Base-by-base conservation (phyloP, 441 rosid species). In the Bocquillonia castaneifolia region DNA sequence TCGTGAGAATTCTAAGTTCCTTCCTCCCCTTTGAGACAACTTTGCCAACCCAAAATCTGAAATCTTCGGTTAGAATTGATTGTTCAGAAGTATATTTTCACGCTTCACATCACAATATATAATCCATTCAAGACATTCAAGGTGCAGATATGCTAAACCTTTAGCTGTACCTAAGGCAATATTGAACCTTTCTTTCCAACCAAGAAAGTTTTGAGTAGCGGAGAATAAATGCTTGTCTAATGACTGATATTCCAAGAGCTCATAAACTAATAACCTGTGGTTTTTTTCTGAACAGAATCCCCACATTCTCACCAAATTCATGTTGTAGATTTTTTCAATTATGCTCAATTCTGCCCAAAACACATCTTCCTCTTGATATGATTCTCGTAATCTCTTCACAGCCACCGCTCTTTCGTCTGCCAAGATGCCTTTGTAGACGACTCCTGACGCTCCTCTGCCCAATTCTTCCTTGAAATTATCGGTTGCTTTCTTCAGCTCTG, bases 371-470 rank as follows among this genome's bases (percentile, higher is more conserved):
- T 69, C 79, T 55, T 66, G 64, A 29, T 62, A 28, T 0, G 72
- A 39, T 40, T 13, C 57, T 18, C 48, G n/a, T 0, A 75, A 72
- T 40, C 23, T 48, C 36, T 75, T 75, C 52, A 75, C 62, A 48
- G 79, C 79, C 3, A 60, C 75, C 8, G 67, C 57, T 45, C 72
- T 64, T 32, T 55, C 5, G 42, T 61, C 65, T 0, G 57, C 29
- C 25, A 71, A 20, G 3, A 3, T 57, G 7, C 97, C 98, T 74
- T 84, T 91, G 73, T 77, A 93, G 37, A 93, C 98, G 32, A 84
- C 84, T 13, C 98, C 95, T 26, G 91, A 92, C 42, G 84, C 96
- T 48, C 98, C 98, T 63, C 91, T 90, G 61, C 91, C 85, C 2
- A 83, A 80, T 64, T 86, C 94, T 17, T 83, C 68, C 63, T 64